These are phyloP conservation scores for Russula sp. DNA, from an alignment of 768 basidiomycete species.

Conservation along the genomic window DNA sequence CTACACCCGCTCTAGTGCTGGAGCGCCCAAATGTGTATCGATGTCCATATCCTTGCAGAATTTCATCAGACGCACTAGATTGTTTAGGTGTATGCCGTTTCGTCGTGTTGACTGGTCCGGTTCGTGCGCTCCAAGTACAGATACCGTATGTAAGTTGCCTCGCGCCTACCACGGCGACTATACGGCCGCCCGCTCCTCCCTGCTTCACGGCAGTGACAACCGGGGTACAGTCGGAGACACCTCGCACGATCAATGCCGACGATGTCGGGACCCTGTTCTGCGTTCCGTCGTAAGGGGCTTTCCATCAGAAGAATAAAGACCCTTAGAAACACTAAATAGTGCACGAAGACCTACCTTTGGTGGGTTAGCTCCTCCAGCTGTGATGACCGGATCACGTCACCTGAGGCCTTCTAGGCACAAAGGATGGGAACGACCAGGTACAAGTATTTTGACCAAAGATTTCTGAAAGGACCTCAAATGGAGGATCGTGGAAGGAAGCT, in stretches of 20 bases:
- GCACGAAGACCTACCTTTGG: background rate
- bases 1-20: background rate
- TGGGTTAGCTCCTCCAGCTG: background rate
- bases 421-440: background rate
- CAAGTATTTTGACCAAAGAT: background rate
- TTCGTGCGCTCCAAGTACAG: slow-evolving; percentile 9
- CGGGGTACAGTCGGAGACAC: background rate
- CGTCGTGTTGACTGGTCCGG: slow-evolving; percentile 14
- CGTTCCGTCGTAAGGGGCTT: background rate
- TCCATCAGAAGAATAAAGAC: slow-evolving; percentile 15
- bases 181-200: background rate
- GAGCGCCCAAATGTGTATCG: background rate
- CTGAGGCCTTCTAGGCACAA: background rate
- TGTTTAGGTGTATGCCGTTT: background rate
- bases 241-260: slow-evolving; percentile 15
- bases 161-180: background rate
- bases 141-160: background rate
- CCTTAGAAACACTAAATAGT: background rate
- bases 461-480: background rate
- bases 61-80: background rate
- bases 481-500: background rate
- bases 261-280: no score
- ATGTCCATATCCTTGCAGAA: background rate
- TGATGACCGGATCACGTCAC: background rate
- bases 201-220: background rate